These are phyloP conservation scores for Metarhizium album DNA, from an alignment of 2,329 filamentous ascomycete species.

Conservation along the genomic window DNA sequence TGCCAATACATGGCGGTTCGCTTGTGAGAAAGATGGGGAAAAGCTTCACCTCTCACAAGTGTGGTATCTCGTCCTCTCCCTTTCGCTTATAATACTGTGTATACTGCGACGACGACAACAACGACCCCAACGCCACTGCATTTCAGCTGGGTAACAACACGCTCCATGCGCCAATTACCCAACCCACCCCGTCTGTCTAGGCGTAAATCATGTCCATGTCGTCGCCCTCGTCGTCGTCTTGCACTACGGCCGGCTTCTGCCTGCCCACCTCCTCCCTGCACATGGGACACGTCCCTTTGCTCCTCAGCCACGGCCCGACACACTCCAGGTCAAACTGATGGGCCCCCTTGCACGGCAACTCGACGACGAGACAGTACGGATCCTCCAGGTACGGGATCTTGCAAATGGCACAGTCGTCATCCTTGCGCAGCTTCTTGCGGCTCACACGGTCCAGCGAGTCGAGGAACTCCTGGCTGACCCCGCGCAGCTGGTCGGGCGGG, in stretches of 20 bases:
- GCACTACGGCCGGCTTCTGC: conserved; percentile 36
- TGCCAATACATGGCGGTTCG: background rate
- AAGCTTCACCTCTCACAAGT: background rate
- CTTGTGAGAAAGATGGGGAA: background rate
- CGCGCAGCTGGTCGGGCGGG: conserved; percentile 40
- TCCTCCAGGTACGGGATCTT: conserved; percentile 52
- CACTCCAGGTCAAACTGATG: conserved; percentile 59
- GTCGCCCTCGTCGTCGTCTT: conserved; percentile 38
- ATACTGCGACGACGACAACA: background rate
- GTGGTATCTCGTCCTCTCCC: background rate
- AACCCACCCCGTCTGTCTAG: conserved; percentile 11
- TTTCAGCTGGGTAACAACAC: background rate
- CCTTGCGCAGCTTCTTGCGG: conserved; percentile 35
- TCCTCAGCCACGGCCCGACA: conserved; percentile 52
- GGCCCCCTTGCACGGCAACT: conserved; percentile 48
- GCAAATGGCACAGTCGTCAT: conserved; percentile 52
- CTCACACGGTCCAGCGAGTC: conserved; percentile 48
- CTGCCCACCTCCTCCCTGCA: conserved; percentile 49
- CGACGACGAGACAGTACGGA: conserved; percentile 50
- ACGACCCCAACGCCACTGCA: background rate
- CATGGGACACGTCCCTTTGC: conserved; percentile 54
- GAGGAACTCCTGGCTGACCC: conserved; percentile 48
- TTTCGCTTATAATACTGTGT: background rate
- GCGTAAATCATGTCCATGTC: conserved; percentile 40
- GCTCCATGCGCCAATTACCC: background rate